These are phyloP conservation scores for Alternaria postmessia DNA, from an alignment of 2,329 filamentous ascomycete genomes.

Conservation along the genomic window DNA sequence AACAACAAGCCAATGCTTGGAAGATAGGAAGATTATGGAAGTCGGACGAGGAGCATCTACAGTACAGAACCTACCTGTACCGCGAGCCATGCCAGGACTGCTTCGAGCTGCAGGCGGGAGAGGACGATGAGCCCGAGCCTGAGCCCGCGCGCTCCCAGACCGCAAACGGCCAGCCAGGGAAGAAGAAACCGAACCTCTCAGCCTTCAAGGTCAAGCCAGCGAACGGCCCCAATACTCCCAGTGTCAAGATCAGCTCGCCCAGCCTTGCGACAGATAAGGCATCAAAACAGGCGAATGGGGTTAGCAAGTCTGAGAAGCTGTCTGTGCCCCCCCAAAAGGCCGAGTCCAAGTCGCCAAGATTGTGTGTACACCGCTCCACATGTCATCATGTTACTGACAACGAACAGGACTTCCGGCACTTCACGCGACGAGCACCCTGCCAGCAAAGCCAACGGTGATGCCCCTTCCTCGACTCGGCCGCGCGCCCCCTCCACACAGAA, in stretches of 20 bases:
- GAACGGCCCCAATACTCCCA: constrained; percentile 41
- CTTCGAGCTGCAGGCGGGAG: constrained; percentile 59
- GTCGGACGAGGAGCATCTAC: constrained; percentile 64
- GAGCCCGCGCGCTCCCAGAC: constrained; percentile 48
- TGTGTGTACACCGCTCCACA: constrained; percentile 21
- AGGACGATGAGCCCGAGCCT: constrained; percentile 61
- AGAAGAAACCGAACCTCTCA: constrained; percentile 69
- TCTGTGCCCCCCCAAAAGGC: constrained; percentile 23
- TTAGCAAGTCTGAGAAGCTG: constrained; percentile 33
- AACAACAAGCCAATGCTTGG: constrained; percentile 53
- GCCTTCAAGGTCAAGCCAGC: constrained; percentile 67
- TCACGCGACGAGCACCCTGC: constrained; percentile 26
- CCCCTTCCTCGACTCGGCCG: constrained; percentile 18
- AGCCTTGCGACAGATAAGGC: constrained; percentile 34
- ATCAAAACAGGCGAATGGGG: constrained; percentile 34
- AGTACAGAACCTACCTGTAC: constrained; percentile 69
- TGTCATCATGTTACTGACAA: constrained; percentile 21
- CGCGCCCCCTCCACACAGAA: constrained; percentile 39
- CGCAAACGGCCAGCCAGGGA: constrained; percentile 53
- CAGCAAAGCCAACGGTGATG: constrained; percentile 24
- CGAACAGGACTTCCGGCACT: constrained; percentile 27
- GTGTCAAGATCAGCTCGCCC: constrained; percentile 44
- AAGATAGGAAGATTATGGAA: constrained; percentile 62
- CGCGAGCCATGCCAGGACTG: constrained; percentile 63
- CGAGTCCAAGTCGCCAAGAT: constrained; percentile 25